phyloP scores from a whole-genome alignment of 2,329 filamentous ascomycete species.

The Stagonosporopsis tanaceti region DNA sequence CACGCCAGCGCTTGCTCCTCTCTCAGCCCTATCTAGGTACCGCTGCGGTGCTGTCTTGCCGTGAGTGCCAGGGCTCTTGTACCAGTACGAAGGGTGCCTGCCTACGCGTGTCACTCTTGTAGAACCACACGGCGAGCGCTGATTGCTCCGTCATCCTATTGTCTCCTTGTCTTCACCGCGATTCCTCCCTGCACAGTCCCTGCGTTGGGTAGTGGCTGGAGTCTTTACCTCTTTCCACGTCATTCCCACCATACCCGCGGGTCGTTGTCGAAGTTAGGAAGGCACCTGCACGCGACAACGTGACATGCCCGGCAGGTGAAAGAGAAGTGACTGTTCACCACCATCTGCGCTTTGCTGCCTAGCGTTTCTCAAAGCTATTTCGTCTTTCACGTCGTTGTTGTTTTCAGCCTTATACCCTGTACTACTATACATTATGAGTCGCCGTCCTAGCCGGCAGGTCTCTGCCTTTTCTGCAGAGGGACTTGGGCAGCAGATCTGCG shows the following conservation, averaged over 20 bases:
- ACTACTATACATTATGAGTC: conserved; percentile 30
- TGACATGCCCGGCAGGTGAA: conserved; percentile 17
- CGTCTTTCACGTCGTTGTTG: conserved; percentile 3
- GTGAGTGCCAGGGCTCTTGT: conserved; percentile 32
- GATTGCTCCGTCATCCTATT: conserved; percentile 18
- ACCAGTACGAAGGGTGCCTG: conserved; percentile 14
- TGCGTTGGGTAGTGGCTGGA: conserved; percentile 13
- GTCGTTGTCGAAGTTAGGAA: conserved; percentile 8
- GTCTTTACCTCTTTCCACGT: conserved; percentile 9
- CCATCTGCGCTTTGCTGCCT: conserved; percentile 12
- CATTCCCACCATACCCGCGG: conserved; percentile 6
- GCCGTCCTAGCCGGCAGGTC: conserved; percentile 17
- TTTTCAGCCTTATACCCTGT: conserved; percentile 40
- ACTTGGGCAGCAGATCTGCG: conserved; percentile 19
- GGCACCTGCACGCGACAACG: conserved; percentile 10
- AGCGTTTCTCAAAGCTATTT: conserved; percentile 1
- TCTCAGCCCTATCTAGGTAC: conserved; percentile 35
- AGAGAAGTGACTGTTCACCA: conserved; percentile 1
- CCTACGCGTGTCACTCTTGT: conserved; percentile 39
- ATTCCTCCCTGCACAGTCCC: conserved; percentile 17
- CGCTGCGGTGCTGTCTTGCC: conserved; percentile 35
- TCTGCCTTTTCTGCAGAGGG: conserved; percentile 18
- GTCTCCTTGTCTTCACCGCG: conserved; percentile 18
- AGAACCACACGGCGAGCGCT: conserved; percentile 41
- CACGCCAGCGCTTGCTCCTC: conserved; percentile 19